Evolutionary conservation across 2,329 filamentous ascomycete species (phyloP), one percentile per base, ranked within the genome.

Genomic region (Pyrenochaeta sp.): DNA sequence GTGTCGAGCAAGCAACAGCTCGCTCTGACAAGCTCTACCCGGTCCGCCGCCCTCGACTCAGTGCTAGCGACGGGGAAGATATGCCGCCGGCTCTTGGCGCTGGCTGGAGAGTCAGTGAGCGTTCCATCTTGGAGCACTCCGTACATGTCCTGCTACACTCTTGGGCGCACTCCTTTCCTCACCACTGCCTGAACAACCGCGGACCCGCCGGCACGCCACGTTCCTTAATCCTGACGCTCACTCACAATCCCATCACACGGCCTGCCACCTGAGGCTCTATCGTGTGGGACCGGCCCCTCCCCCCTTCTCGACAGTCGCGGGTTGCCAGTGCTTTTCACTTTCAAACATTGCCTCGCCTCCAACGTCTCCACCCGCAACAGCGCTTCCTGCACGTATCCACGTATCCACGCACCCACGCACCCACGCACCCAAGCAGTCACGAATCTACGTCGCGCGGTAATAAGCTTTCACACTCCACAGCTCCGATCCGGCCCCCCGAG

Each of bases 161-260:
- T 48, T 54, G 50, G 45, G 54, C 45, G 56, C 52, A 56, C 43
- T 45, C 50, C 46, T 45, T 50, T 54, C 56, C 54, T 61, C 55
- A 63, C 55, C 54, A 55, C 60, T 52, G 60, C 60, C 60, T 53
- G 56, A 40, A 35, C 27, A 55, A 40, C 51, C 36, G 42, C 49
- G 39, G 48, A 36, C 47, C 56, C 36, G 40, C 40, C 48, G 37
- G 44, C 47, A 45, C 39, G 20, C 14, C 50, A 60, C 57, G 49
- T 50, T 58, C 56, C 49, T 54, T 59, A 54, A 45, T 55, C 31
- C 41, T 45, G 27, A 36, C 51, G 40, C 43, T 54, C 48, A 27
- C 54, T 60, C 39, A 44, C 42, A 40, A 50, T 46, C 46, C 45
- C n/a, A n/a, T n/a, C n/a, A n/a, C n/a, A n/a, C n/a, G n/a, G n/a